Percentiles rank a stretch among this genome's conserved stretches.
phyloP scores from a whole-genome alignment of 75 land plant genomes.

The Selaginella moellendorffii region DNA sequence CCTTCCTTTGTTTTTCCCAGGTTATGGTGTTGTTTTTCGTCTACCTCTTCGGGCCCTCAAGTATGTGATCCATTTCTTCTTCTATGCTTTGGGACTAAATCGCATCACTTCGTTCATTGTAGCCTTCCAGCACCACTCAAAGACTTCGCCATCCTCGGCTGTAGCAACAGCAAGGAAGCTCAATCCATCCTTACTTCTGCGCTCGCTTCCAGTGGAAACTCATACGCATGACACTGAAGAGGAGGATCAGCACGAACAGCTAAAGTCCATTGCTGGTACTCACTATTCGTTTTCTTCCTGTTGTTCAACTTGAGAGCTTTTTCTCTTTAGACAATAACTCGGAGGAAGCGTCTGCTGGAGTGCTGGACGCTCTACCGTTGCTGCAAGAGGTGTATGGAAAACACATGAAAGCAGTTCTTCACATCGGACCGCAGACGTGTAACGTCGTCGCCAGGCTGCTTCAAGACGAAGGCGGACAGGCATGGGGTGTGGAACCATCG shows the following conservation, averaged over 20 bases:
- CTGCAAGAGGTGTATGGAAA: slow-evolving; percentile 52
- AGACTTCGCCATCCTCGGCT: too few relatives aligned
- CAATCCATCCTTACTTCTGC: background rate
- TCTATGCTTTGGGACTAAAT: too few relatives aligned
- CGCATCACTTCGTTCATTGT: background rate
- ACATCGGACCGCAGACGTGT: slow-evolving; percentile 63
- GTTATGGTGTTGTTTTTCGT: background rate
- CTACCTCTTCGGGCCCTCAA: background rate
- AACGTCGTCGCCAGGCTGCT: slow-evolving; percentile 44
- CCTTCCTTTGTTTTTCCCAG: too few relatives aligned
- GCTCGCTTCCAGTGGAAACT: background rate
- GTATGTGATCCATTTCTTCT: too few relatives aligned
- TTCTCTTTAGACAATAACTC: too few relatives aligned
- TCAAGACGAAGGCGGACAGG: slow-evolving; percentile 53
- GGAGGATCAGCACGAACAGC: too few relatives aligned
- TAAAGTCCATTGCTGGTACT: too few relatives aligned
- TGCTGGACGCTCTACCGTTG: slow-evolving; percentile 35
- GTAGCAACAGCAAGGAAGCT: background rate
- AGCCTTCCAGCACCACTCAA: background rate
- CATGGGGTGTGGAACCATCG: slow-evolving; percentile 74
- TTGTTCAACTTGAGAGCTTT: too few relatives aligned
- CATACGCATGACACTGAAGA: background rate
- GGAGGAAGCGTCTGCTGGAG: slow-evolving; percentile 36
- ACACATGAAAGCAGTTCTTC: slow-evolving; percentile 47
- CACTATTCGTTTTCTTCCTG: too few relatives aligned